Base-by-base conservation (phyloP, 2,329 filamentous ascomycete genomes). In the Colletotrichum shisoi region DNA sequence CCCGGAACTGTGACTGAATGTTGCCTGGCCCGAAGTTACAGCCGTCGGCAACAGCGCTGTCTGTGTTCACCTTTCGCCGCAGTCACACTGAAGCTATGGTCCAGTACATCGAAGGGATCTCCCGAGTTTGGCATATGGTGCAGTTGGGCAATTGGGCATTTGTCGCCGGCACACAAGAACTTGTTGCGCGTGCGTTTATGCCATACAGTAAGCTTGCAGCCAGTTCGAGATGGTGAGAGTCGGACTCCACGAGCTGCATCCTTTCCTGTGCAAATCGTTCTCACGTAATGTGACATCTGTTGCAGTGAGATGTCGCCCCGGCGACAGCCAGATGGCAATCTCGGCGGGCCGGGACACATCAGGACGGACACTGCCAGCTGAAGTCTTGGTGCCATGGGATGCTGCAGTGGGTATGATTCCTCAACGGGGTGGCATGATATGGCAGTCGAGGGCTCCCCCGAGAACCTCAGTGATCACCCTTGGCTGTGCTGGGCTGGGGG, bases 1-100 rank as follows among this genome's bases (percentile, higher is more conserved):
- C 31, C 15, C 42, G 42, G n/a, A 60, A 31, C 31, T 12, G 48
- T 57, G 62, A 57, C 62, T 27, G 34, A 27, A 40, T 40, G 6
- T 15, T 64, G 37, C 42, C 60, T 56, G 21, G 54, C 19, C 53
- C 24, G 39, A 24, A 17, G 40, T 37, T 40, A 34, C 51, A 21
- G 34, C 34, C 51, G 24, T 54, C 51, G 51, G n/a, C 51, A 39
- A 54, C 40, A 40, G 31, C 42, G 54, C 42, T 57, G 42, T 27
- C 15, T 42, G n/a, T n/a, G 27, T 11, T 21, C n/a, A 24, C 21
- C 17, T 45, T 19, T 19, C 27, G 40, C 24, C 53, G n/a, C 9
- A 34, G 40, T 17, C 40, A 34, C 21, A n/a, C n/a, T 37, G 54
- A 57, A 17, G 17, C 17, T 12, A 34, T 6, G 27, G 4, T 3